Evolutionary conservation across 2,329 filamentous ascomycete species (phyloP).

Genomic region (Cladophialophora carrionii): DNA sequence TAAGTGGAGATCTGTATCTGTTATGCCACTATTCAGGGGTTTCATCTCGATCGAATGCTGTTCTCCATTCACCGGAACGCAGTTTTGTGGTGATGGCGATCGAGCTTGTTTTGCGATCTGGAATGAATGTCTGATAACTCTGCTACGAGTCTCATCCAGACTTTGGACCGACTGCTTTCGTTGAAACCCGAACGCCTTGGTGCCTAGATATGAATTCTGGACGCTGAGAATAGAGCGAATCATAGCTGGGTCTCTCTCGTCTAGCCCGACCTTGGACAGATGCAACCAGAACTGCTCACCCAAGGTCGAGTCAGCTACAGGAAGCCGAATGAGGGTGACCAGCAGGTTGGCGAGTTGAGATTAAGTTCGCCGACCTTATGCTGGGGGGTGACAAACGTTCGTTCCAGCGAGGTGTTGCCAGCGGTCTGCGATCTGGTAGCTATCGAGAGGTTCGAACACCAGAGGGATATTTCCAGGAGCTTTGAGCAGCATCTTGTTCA

Average conservation of each 20-base stretch:
- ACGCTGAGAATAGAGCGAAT: background rate
- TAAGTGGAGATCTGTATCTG: background rate
- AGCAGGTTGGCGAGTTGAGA: constrained; percentile 47
- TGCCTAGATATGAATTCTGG: background rate
- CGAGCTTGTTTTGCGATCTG: constrained; percentile 56
- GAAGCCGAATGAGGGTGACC: constrained; percentile 49
- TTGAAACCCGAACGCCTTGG: background rate
- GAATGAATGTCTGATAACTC: constrained; percentile 58
- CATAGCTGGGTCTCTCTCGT: constrained; percentile 59
- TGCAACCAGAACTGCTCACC: constrained; percentile 58
- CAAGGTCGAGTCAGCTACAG: constrained; percentile 56
- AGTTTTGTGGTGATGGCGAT: constrained; percentile 59
- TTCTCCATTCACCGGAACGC: background rate
- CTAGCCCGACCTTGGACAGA: constrained; percentile 48
- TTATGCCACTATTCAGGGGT: background rate
- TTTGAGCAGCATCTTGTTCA: background rate
- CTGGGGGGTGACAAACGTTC: background rate
- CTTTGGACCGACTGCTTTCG: background rate
- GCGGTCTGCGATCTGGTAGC: background rate
- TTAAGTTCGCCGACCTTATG: background rate
- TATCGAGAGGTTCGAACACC: background rate
- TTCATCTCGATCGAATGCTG: background rate
- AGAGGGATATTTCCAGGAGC: background rate
- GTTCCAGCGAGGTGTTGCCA: background rate
- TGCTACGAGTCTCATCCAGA: constrained; percentile 41